Conservation (phyloP, 208 protist species). For the Tritrichomonas foetus region DNA sequence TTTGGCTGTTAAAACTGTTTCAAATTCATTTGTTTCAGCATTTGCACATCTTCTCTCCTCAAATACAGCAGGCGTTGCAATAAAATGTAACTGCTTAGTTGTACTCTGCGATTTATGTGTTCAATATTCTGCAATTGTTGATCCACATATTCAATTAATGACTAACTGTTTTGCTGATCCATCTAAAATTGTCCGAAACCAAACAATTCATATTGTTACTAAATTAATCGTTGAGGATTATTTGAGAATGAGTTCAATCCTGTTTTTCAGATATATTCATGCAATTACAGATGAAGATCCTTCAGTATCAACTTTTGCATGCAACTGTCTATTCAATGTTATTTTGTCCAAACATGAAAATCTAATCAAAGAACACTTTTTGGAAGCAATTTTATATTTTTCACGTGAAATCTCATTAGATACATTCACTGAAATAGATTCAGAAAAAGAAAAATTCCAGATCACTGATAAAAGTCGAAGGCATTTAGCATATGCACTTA, state of each 20-base stretch:
- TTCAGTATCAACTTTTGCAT: background rate
- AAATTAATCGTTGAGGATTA: background rate
- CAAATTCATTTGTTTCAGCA: background rate
- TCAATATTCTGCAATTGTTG: background rate
- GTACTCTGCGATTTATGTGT: slow-evolving; percentile 28
- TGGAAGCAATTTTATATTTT: background rate
- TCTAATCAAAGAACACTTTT: background rate
- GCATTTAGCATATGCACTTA: background rate
- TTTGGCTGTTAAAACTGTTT: background rate
- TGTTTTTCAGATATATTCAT: slow-evolving; percentile 19
- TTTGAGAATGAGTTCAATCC: background rate
- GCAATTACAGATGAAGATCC: background rate
- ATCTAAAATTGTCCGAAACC: background rate
- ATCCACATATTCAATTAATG: background rate
- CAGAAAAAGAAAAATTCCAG: background rate
- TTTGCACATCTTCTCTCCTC: background rate
- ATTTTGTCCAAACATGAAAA: background rate
- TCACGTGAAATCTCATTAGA: background rate
- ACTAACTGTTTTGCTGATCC: background rate
- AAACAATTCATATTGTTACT: background rate
- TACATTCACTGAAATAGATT: background rate
- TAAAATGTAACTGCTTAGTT: slow-evolving; percentile 27
- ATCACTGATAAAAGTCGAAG: background rate
- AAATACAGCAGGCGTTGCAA: background rate
- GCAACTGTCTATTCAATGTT: background rate